These are phyloP conservation scores for Mollisia scopiformis DNA, from an alignment of 2,329 filamentous ascomycete species.

Conservation along the genomic window DNA sequence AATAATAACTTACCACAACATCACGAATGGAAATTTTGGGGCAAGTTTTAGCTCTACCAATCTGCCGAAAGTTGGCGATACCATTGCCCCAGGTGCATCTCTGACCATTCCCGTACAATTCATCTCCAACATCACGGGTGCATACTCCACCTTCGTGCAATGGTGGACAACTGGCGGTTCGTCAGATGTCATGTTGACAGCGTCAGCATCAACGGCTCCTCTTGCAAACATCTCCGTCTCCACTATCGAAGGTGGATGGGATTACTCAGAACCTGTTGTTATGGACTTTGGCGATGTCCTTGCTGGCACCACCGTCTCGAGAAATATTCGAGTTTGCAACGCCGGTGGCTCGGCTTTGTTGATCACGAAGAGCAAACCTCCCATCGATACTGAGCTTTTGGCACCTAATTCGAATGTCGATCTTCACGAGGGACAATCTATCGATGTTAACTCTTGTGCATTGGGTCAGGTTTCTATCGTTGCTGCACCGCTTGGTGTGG, in stretches of 20 bases:
- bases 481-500: conserved; percentile 35
- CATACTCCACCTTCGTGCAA: conserved; percentile 39
- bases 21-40: conserved; percentile 38
- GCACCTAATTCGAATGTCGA: conserved; percentile 38
- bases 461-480: conserved; percentile 38
- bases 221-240: conserved; percentile 40
- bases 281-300: conserved; percentile 40
- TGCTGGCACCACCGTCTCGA: conserved; percentile 34
- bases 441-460: conserved; percentile 36
- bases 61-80: conserved; percentile 37
- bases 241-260: conserved; percentile 40
- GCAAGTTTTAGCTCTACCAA: conserved; percentile 36
- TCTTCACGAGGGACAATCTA: conserved; percentile 40
- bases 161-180: conserved; percentile 42
- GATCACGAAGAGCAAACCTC: conserved; percentile 44
- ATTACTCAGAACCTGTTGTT: conserved; percentile 25
- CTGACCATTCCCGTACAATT: conserved; percentile 40
- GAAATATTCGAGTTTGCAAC: conserved; percentile 42
- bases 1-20: conserved; percentile 33
- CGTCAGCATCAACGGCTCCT: conserved; percentile 39
- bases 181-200: conserved; percentile 38
- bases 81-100: conserved; percentile 36
- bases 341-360: conserved; percentile 40
- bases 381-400: conserved; percentile 36
- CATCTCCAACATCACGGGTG: conserved; percentile 36